Evolutionary conservation across 805 yeast genomes (phyloP), one percentile per base, ranked within the genome.

Genomic region (Starmerella geochares): DNA sequence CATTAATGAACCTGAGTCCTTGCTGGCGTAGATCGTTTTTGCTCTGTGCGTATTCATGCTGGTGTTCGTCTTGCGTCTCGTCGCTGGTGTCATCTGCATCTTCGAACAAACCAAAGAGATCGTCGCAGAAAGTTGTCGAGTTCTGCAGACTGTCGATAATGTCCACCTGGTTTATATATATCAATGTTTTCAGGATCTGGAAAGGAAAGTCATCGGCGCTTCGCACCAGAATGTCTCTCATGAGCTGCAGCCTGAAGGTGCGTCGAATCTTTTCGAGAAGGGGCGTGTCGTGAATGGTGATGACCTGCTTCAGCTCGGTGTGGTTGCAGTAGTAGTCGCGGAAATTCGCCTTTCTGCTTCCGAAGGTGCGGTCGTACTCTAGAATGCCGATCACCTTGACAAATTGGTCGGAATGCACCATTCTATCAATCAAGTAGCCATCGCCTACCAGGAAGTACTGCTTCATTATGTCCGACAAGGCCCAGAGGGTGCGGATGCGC

Each of bases 301-400:
- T 67, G 3, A 87, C 83, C 56, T 82, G 81, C 62, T 81, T 82
- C 67, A 84, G 82, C 36, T 72, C 71, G 6, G 80, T 67, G 41
- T 78, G 77, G 54, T 79, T 74, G 3, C 62, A 60, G 28, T 86
- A 63, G 60, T 76, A 82, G 20, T 77, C 77, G 47, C 96, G 70
- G 67, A 85, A 86, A 58, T 85, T 82, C 3, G 95, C 86, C 64
- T 86, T 87, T 55, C 74, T 73, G 13, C 72, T 72, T 1, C 96
- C 95, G 59, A 76, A 86, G 50, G 85, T 94, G 0, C 92, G 83
- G 63, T 92, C 96, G 64, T 64, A 83, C 64, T 92, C 98, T 42
- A 90, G 66, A 11, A 86, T 82, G 0, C 95, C 95, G 11, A 81
- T 75, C 3, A 86, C 67, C 1, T 83, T 83, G 58, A 71, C 60